Evolutionary conservation across 2,329 filamentous ascomycete species (phyloP), one percentile per base, ranked within the genome.

Genomic region (Fusarium nanum): DNA sequence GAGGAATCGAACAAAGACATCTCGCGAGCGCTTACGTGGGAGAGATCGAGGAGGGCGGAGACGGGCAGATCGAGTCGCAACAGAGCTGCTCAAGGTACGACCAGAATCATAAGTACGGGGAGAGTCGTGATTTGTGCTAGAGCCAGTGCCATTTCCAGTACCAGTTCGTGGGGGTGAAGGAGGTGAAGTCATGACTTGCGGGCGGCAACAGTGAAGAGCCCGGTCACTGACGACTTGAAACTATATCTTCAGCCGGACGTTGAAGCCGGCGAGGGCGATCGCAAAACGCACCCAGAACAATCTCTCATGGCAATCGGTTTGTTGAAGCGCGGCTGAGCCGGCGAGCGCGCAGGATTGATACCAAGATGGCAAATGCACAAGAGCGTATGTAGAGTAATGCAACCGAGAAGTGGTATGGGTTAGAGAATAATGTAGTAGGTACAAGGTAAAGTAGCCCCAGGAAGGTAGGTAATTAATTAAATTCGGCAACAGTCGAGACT

Each of bases 131-230:
- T 61, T 53, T 59, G 61, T 66, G 63, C 63, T 62, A 59, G 46
- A 63, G n/a, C 60, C 60, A 23, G 48, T 70, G 50, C 72, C 72
- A 50, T 70, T 73, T 52, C 60, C 60, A 23, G 48, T 70, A 52
- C 72, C 72, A 50, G 72, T 73, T 52, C 69, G 63, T 28, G 74
- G 73, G 54, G 74, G 74, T 57, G 74, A 76, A 49, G 74, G 66
- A 64, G 73, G 41, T 42, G 34, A 72, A 58, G 72, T 68, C 74
- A 76, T 76, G 73, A 64, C 73, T 73, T 66, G 47, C 42, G 18
- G 40, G 25, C 58, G 53, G 42, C 34, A 47, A 62, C 55, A 40
- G 28, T 34, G 27, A 56, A 16, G 34, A 54, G 49, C 10, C 49
- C 37, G n/a, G 45, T 55, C 41, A 37, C 59, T 45, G 62, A 66